Base-by-base conservation (phyloP, 148 eudicot species). In the Cornus kousa region DNA sequence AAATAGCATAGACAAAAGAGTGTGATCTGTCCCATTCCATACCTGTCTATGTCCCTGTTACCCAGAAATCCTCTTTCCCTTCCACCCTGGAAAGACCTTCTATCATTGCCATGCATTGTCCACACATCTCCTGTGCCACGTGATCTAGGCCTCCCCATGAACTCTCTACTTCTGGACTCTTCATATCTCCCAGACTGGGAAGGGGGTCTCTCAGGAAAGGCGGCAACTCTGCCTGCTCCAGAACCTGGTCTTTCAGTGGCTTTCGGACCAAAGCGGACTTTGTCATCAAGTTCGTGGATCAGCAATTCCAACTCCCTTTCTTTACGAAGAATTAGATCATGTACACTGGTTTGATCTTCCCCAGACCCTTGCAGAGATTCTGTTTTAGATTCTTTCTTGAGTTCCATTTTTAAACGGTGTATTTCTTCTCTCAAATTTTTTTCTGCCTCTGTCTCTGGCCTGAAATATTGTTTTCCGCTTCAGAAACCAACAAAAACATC, bases 201-300 rank as follows among this genome's bases (percentile, higher is more conserved):
- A 57, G 62, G 62, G 2, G 95, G 94, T 79, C 97, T 91, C 65
- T 90, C 93, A 64, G 81, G 80, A 4, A 43, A 43, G 8, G 10
- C 7, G 6, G 48, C 48, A 43, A 43, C 48, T 43, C 48, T 43
- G 8, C 48, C 48, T 43, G 48, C 48, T 43, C 48, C 48, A 43
- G 48, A 43, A 43, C 48, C 48, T 43, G 48, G 48, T 43, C 48
- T 43, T 43, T 43, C 48, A 43, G 48, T 43, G 57, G 85, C 68
- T 86, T 82, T 93, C 85, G 82, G 93, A 76, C 86, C 87, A 81
- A 91, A 90, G 24, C 97, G 93, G 67, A 90, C 87, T 83, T 90
- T 91, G 83, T 91, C 96, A 83, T 95, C 93, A 62, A 95, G 80
- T 43, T 95, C 96, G 53, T 86, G 85, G 64, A 70, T 83, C 74